Percentiles rank a stretch among this genome's conserved stretches.
phyloP scores from a whole-genome alignment of 352 stramenopile genomes.

The Pythium sukuiense region DNA sequence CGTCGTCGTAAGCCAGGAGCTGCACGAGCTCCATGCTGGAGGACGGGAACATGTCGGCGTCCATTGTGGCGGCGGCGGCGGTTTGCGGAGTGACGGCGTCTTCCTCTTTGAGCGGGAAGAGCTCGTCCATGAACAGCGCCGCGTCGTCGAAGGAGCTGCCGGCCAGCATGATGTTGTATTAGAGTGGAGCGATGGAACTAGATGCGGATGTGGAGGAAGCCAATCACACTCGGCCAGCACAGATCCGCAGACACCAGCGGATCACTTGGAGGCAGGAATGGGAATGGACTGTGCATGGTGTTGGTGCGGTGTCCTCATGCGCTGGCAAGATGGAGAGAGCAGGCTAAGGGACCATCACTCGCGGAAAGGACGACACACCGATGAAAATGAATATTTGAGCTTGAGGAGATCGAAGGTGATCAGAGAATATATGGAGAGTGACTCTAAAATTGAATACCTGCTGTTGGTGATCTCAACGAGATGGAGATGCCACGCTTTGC shows the following conservation, averaged over 20 bases:
- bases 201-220: not conserved
- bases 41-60: constrained; percentile 18
- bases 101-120: constrained; percentile 36
- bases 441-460: constrained; percentile 12
- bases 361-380: not conserved
- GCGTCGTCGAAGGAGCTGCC: constrained; percentile 14
- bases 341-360: not conserved
- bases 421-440: constrained; percentile 1
- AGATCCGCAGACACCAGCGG: not conserved
- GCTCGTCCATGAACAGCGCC: constrained; percentile 48
- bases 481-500: constrained; percentile 30
- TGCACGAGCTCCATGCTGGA: constrained; percentile 39
- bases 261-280: constrained; percentile 14
- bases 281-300: not conserved
- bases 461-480: not conserved
- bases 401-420: not conserved
- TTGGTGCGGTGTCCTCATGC: not conserved
- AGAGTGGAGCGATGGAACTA: not conserved
- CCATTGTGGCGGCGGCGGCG: constrained; percentile 8
- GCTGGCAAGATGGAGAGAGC: constrained; percentile 3
- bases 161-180: not conserved
- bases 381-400: constrained; percentile 4
- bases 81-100: constrained; percentile 36
- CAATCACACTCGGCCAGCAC: constrained; percentile 26
- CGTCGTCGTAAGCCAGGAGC: constrained; percentile 38